Evolutionary conservation across 2,329 filamentous ascomycete species (phyloP), one percentile per base, ranked within the genome.

Genomic region (Curvularia hawaiiensis): DNA sequence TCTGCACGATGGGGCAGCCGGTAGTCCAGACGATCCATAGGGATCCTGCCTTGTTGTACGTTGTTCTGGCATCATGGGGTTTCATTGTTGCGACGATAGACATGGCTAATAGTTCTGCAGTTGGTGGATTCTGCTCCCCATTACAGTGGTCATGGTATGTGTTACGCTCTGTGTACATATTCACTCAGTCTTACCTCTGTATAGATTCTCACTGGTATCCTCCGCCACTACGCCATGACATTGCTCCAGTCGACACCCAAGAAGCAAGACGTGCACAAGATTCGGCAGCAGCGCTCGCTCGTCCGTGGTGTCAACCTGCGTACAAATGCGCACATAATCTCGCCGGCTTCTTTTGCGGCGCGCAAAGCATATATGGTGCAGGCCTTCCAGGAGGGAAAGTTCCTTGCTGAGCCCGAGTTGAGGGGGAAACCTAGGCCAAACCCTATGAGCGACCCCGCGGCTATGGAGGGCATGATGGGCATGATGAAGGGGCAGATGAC

Each of bases 401-500:
- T 92, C 74, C 82, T 99, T 47, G 97, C 97, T 75, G 91, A 96
- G 62, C 93, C 92, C 1, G 91, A 95, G 53, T 86, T 83, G 71
- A 88, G 90, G 73, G 93, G 93, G 51, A 91, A 97, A 79, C 90
- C 92, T 3, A 89, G 92, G 20, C 87, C 91, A 38, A 99, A 98
- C 79, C 95, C 95, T 4, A 92, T 99, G 86, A 91, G 90, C 11
- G 95, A 99, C 76, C 96, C 96, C 22, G 90, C 90, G 47, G 92
- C 91, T 57, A 99, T 99, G 95, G 96, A 99, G 75, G 94, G 93
- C 67, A 99, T 99, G 95, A 99, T 99, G 95, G 94, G 95, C 67
- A 97, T 97, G 92, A 96, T 99, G 91, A 99, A 99, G 85, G 93
- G 93, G 56, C 97, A 99, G 75, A 97, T 99, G 90, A 94, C 95